A percentile compares a stretch with the other conserved stretches of the same genome.
Evolutionary conservation across 371 early-diverging fungal species (phyloP).

Genomic region (Zopfochytrium polystomum): DNA sequence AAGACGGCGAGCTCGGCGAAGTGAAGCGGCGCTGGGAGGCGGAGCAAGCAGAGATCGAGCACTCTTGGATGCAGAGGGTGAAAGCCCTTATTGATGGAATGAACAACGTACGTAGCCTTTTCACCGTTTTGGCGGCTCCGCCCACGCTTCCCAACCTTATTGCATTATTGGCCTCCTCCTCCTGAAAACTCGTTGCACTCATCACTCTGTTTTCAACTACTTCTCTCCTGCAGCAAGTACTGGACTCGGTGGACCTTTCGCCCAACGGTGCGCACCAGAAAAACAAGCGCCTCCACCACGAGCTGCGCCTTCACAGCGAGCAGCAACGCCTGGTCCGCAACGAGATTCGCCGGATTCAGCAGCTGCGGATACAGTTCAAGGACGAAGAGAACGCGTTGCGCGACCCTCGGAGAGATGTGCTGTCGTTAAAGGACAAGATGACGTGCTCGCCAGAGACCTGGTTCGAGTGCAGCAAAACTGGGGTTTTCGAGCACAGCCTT

Average conservation of each 20-base stretch:
- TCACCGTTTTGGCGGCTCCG: no score
- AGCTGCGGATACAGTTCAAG: constrained; percentile 1
- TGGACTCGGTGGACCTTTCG: constrained; percentile 8
- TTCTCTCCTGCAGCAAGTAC: background rate
- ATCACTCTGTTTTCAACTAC: background rate
- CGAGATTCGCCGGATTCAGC: constrained; percentile 18
- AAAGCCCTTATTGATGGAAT: constrained; percentile 23
- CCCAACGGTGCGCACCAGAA: constrained; percentile 9
- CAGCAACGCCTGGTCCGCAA: constrained; percentile 15
- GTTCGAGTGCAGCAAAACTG: constrained; percentile 15
- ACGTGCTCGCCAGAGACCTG: constrained; percentile 45
- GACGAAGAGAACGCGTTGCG: background rate
- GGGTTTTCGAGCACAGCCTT: no score
- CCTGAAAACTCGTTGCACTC: no score
- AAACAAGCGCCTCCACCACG: constrained; percentile 29
- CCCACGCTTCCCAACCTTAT: no score
- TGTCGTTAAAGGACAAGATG: constrained; percentile 30
- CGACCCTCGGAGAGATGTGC: constrained; percentile 28
- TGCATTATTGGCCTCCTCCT: no score
- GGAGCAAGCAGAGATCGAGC: constrained; percentile 24
- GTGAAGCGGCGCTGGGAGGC: constrained; percentile 13
- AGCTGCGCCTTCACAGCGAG: constrained; percentile 22
- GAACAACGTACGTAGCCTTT: constrained; percentile 12
- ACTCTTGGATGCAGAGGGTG: constrained; percentile 25
- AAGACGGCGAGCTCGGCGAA: background rate